Percentiles rank a stretch among this genome's conserved stretches.
Conservation (phyloP, 2,329 filamentous ascomycete species). For the Penicillium verrucosum region DNA sequence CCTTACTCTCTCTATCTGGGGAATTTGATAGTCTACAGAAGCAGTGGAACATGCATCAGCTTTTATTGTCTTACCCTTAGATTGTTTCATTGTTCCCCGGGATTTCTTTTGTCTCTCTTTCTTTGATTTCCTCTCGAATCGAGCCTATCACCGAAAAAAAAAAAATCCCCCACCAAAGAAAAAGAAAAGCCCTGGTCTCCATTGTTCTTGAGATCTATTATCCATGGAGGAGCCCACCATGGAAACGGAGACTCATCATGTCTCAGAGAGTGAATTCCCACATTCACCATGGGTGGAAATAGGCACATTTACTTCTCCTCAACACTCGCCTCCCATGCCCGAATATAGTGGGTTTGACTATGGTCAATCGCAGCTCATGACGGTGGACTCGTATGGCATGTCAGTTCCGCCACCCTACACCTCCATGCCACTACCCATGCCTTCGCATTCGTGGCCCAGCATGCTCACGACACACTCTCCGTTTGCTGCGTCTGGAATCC, state of each 20-base stretch:
- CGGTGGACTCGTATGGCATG: slow-evolving; percentile 55
- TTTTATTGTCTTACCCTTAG: slow-evolving; percentile 46
- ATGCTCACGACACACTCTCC: slow-evolving; percentile 70
- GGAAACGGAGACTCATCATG: slow-evolving; percentile 46
- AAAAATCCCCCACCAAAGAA: not conserved
- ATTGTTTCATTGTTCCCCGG: slow-evolving; percentile 25
- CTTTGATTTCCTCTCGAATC: slow-evolving; percentile 4
- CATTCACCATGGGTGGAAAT: slow-evolving; percentile 48
- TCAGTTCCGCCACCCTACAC: slow-evolving; percentile 57
- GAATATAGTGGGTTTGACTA: slow-evolving; percentile 67
- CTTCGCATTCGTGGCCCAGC: slow-evolving; percentile 70
- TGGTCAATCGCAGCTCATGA: slow-evolving; percentile 59
- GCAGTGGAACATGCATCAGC: slow-evolving; percentile 49
- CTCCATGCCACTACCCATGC: slow-evolving; percentile 68
- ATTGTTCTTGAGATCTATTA: not conserved
- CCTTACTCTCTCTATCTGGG: slow-evolving; percentile 12
- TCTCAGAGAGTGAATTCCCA: slow-evolving; percentile 44
- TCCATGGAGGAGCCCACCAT: slow-evolving; percentile 48
- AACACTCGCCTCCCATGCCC: slow-evolving; percentile 67
- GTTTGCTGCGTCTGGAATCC: slow-evolving; percentile 61
- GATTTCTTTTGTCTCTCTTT: slow-evolving; percentile 19
- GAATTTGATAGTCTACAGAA: slow-evolving; percentile 39
- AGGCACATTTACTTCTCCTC: slow-evolving; percentile 48
- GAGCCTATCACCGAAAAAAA: slow-evolving; percentile 1
- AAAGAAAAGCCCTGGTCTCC: not conserved